Evolutionary conservation across 768 basidiomycete genomes (phyloP).

Genomic region (Lactifluus rugatus): DNA sequence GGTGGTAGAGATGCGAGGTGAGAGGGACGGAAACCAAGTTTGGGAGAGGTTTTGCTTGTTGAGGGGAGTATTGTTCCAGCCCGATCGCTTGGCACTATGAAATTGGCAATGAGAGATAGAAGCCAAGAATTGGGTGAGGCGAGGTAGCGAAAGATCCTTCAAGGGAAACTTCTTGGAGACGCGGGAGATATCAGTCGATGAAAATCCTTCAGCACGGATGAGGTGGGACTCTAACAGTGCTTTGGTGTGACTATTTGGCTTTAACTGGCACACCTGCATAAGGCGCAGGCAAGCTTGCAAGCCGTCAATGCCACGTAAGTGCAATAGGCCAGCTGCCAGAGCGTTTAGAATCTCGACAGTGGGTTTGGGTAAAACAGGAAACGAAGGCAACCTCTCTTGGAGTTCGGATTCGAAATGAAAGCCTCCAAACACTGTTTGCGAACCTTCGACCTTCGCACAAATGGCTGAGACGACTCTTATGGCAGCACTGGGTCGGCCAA

Average conservation of each 20-base stretch:
- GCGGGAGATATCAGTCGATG: conserved; percentile 39
- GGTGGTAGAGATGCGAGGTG: background rate
- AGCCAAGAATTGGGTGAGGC: conserved; percentile 47
- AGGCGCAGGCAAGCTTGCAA: conserved; percentile 40
- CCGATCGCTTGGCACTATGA: conserved; percentile 7
- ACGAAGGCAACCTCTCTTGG: conserved; percentile 2
- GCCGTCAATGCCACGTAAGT: conserved; percentile 38
- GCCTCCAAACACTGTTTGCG: background rate
- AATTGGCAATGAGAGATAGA: conserved; percentile 41
- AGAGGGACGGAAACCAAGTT: background rate
- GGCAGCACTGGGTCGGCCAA: conserved; percentile 4
- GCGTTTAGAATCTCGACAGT: conserved; percentile 49
- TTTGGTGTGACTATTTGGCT: conserved; percentile 45
- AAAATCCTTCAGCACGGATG: conserved; percentile 32
- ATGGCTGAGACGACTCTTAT: conserved; percentile 1
- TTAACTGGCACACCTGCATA: conserved; percentile 44
- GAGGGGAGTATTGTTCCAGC: conserved; percentile 30
- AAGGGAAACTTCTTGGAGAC: conserved; percentile 34
- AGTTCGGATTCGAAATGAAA: background rate
- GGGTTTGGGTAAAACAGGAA: conserved; percentile 19
- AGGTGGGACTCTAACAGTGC: conserved; percentile 48
- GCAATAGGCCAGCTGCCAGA: conserved; percentile 42
- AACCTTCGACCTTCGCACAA: conserved; percentile 3
- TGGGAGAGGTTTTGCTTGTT: conserved; percentile 14
- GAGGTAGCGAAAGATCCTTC: conserved; percentile 43